Evolutionary conservation across 768 basidiomycete species (phyloP), one percentile per base, ranked within the genome.

Genomic region (Boletus sp.): DNA sequence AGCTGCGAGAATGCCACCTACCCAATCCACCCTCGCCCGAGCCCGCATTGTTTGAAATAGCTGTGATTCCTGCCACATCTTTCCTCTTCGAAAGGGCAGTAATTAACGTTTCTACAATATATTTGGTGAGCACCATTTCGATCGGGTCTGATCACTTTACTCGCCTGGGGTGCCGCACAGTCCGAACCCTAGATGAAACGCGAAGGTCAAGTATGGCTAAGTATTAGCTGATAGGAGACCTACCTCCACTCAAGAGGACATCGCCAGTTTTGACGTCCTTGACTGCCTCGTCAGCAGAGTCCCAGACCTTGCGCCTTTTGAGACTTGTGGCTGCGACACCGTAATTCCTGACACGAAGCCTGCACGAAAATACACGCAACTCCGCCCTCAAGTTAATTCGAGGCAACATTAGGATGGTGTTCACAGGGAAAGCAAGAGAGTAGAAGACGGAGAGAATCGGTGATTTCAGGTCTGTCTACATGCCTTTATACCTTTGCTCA

Each of bases 41-140:
- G 1, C 89, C 93, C 39, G 87, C 86, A 70, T 94, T 94, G 65
- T 94, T 94, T 4, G 89, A 92, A 25, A 93, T 83, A 42, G 83
- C 90, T 27, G 87, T 93, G 42, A 95, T 71, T 58, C 85, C 74
- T 34, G 65, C 78, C 10, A 93, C 82, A 40, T 88, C 85, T 51
- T 80, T 81, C 51, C 91, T 80, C 64, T 81, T 83, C 11, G 85
- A 75, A 25, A 95, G 75, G 2, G 92, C 90, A 25, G 74, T 77
- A 32, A 94, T 85, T 51, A 94, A 75, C 0, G 90, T 93, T 66
- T 94, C 93, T 87, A 53, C 35, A 32, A 27, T 19, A 19, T 19
- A 8, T 23, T 25, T 13, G 15, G 43, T 57, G 17, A 64, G 34
- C 7, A 32, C 29, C 40, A 29, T 39, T 35, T 35, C 7, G 29